Evolutionary conservation across 805 yeast species (phyloP).

Genomic region (Ogataea paradorogensis): DNA sequence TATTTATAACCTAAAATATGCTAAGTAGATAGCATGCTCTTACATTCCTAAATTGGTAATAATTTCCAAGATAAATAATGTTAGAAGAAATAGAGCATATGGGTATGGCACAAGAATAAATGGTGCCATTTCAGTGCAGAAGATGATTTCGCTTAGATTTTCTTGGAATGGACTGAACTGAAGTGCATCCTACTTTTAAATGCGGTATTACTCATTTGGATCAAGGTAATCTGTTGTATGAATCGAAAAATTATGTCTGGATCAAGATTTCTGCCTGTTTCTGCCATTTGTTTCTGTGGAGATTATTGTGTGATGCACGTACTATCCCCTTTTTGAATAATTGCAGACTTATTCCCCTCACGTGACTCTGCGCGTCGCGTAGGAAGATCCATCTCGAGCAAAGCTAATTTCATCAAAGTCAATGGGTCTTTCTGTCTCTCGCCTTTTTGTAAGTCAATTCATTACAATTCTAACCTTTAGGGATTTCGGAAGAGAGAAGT

Average conservation of each 20-base stretch:
- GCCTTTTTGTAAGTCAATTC: slow-evolving; percentile 19
- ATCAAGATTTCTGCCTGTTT: background rate
- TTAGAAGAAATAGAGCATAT: background rate
- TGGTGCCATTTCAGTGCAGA: background rate
- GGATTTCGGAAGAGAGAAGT: slow-evolving; percentile 25
- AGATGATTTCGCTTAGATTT: background rate
- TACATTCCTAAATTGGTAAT: slow-evolving; percentile 22
- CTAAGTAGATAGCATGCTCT: slow-evolving; percentile 15
- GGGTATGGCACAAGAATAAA: background rate
- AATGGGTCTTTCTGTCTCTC: slow-evolving; percentile 25
- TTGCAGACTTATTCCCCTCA: background rate
- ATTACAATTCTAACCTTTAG: slow-evolving; percentile 8
- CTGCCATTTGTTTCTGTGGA: background rate
- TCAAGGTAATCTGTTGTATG: too few relatives aligned
- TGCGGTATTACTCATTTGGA: too few relatives aligned
- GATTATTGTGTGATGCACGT: background rate
- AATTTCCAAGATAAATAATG: slow-evolving; percentile 21
- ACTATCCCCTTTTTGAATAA: too few relatives aligned
- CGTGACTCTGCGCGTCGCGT: slow-evolving; percentile 2
- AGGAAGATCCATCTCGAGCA: background rate
- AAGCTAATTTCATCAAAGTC: background rate
- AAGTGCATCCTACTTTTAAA: too few relatives aligned
- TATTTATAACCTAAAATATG: background rate
- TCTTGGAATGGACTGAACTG: too few relatives aligned
- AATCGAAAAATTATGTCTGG: too few relatives aligned